Base-by-base conservation (phyloP, 257 asterid species). In the Solanum verrucosum region DNA sequence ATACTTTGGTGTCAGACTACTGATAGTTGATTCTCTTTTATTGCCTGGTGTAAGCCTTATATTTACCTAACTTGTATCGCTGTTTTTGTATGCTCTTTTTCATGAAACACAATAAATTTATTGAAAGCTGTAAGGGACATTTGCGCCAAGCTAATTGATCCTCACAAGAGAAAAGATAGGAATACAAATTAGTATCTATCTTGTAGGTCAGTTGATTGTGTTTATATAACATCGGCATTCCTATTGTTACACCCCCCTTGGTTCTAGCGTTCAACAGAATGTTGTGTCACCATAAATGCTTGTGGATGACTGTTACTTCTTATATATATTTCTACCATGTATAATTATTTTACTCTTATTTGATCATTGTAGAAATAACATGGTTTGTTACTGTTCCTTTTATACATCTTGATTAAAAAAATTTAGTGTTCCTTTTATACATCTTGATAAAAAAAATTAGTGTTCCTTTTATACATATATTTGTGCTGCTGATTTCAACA, bases 11-110 rank as follows among this genome's bases (percentile, higher is more conserved):
- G 98, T 93, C 20, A 94, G 88, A 52, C 93, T 96, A 88, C 95
- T 96, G 59, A 90, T 93, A 86, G 95, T 96, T 59, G 98, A 96
- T 90, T 90, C 96, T 42, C 90, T 94, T 90, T 75, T 91, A 27
- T 87, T 95, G 85, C 94, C 96, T 84, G 96, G 96, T 89, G 99
- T 96, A 93, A 92, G 98, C 33, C 92, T 87, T 84, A 73, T 77
- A n/a, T 9, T 33, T 35, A 29, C 67, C 86, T 85, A 46, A 67
- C 87, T 90, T 29, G 46, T 37, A 77, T 42, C 27, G 79, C 74
- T 77, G 84, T 65, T 35, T 71, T 87, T 67, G 23, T 82, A 75
- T 86, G 83, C 83, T 86, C 31, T 29, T 14, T 67, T 86, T 74
- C 27, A 29, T 68, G 88, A 44, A 68, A 86, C 77, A 38, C 83